Evolutionary conservation across 2,329 filamentous ascomycete species (phyloP).

Genomic region (Penicillium polonicum): DNA sequence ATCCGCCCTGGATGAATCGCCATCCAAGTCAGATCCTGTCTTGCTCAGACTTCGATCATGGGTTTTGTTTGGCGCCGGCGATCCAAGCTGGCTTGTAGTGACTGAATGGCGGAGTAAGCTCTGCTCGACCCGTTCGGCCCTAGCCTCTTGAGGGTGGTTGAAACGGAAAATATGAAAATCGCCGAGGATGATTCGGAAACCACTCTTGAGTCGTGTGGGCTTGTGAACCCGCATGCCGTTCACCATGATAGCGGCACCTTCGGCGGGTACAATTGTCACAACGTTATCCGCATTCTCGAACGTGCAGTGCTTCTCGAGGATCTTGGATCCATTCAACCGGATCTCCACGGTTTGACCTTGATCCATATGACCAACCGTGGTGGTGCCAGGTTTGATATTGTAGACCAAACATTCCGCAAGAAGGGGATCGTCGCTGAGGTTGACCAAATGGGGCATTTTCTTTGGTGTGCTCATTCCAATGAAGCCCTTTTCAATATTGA

Average conservation of each 20-base stretch:
- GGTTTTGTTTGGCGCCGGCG: slow-evolving; percentile 61
- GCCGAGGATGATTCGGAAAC: slow-evolving; percentile 90
- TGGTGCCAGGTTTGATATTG: slow-evolving; percentile 93
- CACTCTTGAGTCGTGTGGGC: slow-evolving; percentile 81
- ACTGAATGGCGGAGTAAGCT: slow-evolving; percentile 83
- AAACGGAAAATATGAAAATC: slow-evolving; percentile 99
- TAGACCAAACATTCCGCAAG: slow-evolving; percentile 96
- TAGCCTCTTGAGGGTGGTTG: slow-evolving; percentile 94
- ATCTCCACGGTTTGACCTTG: slow-evolving; percentile 83
- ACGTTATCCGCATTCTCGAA: slow-evolving; percentile 93
- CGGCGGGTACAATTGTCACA: slow-evolving; percentile 84
- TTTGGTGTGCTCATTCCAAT: slow-evolving; percentile 94
- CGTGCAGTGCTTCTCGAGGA: slow-evolving; percentile 85
- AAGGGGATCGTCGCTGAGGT: slow-evolving; percentile 90
- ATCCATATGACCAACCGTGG: slow-evolving; percentile 91
- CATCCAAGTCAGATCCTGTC: slow-evolving; percentile 72
- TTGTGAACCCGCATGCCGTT: slow-evolving; percentile 89
- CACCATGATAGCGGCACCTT: slow-evolving; percentile 97
- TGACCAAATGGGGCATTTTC: slow-evolving; percentile 99
- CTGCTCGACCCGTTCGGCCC: slow-evolving; percentile 84
- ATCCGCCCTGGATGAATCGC: slow-evolving; percentile 69
- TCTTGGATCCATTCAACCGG: slow-evolving; percentile 87
- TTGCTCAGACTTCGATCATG: slow-evolving; percentile 83
- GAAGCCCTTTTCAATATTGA: slow-evolving; percentile 98
- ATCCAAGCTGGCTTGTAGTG: slow-evolving; percentile 62